A percentile compares a stretch with the other conserved stretches of the same genome.
phyloP scores from a whole-genome alignment of 2,329 filamentous ascomycete genomes.

The Ceratocystis eucalypticola region DNA sequence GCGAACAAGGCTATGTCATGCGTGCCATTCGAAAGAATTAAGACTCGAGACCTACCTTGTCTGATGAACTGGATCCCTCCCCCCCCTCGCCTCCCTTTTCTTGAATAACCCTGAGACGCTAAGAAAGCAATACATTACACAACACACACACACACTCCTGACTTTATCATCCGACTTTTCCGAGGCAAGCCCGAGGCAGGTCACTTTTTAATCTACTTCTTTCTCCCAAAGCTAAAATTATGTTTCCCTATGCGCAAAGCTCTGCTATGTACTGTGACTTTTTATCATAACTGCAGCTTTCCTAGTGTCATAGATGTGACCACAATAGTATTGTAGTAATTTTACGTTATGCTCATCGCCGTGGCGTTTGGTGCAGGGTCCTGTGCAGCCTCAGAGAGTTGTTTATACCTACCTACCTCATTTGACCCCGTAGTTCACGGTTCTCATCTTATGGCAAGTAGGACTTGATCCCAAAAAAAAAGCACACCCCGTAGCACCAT shows the following conservation, averaged over 20 bases:
- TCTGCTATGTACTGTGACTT: not conserved
- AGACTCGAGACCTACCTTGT: not conserved
- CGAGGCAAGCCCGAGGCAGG: not conserved
- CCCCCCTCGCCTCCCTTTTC: not conserved
- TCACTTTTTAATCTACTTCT: not conserved
- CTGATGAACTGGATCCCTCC: not conserved
- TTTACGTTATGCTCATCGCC: too few relatives aligned
- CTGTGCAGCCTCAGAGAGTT: too few relatives aligned
- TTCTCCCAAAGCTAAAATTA: not conserved
- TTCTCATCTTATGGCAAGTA: not conserved
- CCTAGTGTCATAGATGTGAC: too few relatives aligned
- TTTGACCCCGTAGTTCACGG: not conserved
- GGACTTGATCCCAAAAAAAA: not conserved
- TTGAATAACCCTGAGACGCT: not conserved
- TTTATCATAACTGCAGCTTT: not conserved
- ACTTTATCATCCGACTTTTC: not conserved
- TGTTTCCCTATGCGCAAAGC: not conserved
- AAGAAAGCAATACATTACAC: not conserved
- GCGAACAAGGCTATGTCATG: not conserved
- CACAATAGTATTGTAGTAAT: too few relatives aligned
- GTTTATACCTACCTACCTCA: too few relatives aligned
- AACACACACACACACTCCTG: too few relatives aligned
- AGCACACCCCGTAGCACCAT: not conserved
- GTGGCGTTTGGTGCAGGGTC: too few relatives aligned
- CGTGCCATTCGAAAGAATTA: not conserved